Evolutionary conservation across 73 alveolate species (phyloP).

Genomic region (Tetrahymena borealis): DNA sequence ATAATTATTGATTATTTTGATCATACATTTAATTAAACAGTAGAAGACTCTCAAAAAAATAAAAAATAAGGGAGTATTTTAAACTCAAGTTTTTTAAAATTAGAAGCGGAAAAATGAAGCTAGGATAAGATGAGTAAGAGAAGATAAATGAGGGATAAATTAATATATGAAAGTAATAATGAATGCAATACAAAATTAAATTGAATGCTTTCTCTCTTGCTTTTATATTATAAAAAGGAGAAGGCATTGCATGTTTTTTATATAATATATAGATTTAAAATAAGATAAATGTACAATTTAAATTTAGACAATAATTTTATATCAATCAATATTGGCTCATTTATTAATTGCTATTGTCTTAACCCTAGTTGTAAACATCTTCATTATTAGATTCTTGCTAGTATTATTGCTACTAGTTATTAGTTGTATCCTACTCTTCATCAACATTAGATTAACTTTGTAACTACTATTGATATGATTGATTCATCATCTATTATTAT

Average conservation of each 20-base stretch:
- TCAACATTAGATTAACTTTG: not conserved
- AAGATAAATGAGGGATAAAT: too few species aligned
- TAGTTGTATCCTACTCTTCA: not conserved
- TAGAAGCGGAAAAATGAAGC: too few species aligned
- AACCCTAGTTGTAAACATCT: not conserved
- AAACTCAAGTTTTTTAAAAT: not conserved
- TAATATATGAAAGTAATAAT: too few species aligned
- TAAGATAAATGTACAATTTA: too few species aligned
- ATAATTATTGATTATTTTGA: not conserved
- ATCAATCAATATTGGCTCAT: not conserved
- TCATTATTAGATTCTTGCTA: not conserved
- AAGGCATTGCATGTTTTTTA: too few species aligned
- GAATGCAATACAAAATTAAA: too few species aligned
- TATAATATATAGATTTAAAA: too few species aligned
- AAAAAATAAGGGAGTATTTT: not conserved
- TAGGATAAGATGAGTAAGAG: too few species aligned
- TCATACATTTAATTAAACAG: not conserved
- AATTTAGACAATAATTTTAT: too few species aligned
- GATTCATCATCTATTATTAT: too few species aligned
- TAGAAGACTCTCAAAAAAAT: not conserved
- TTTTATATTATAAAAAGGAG: too few species aligned
- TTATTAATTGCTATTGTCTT: not conserved
- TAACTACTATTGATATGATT: not conserved
- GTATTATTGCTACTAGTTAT: not conserved
- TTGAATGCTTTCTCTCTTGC: too few species aligned